A percentile compares a stretch with the other conserved stretches of the same genome.
These are phyloP conservation scores for Salix exigua DNA, from an alignment of 345 rosid species.

Conservation along the genomic window DNA sequence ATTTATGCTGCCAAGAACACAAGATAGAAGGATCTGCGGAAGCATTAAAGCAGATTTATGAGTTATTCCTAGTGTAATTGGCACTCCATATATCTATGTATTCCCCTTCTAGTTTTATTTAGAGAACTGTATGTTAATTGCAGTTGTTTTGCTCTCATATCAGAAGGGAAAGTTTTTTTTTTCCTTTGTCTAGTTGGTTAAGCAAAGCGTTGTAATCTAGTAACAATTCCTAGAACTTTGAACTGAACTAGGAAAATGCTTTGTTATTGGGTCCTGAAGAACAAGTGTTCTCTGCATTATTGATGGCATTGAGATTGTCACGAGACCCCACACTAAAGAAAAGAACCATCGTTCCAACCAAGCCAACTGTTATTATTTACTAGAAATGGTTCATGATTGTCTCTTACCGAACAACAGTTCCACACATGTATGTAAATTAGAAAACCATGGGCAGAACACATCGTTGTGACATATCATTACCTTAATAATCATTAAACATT, in stretches of 20 bases:
- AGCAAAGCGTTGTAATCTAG: background rate
- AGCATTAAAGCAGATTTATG: background rate
- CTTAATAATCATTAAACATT: background rate
- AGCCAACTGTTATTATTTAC: background rate
- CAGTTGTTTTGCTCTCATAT: background rate
- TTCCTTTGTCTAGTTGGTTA: background rate
- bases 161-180: background rate
- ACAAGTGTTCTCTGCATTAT: background rate
- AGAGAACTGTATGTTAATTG: conserved; percentile 9
- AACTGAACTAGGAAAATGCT: background rate
- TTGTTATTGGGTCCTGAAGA: background rate
- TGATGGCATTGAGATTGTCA: background rate
- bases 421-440: background rate
- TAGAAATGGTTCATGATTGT: background rate
- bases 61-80: background rate
- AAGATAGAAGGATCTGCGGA: conserved; percentile 4
- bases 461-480: background rate
- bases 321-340: background rate
- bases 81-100: background rate
- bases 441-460: background rate
- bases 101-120: background rate
- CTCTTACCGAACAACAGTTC: background rate
- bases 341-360: background rate
- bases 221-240: background rate
- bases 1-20: background rate